phyloP scores from a whole-genome alignment of 2,329 filamentous ascomycete genomes.

The Cercospora sp. region DNA sequence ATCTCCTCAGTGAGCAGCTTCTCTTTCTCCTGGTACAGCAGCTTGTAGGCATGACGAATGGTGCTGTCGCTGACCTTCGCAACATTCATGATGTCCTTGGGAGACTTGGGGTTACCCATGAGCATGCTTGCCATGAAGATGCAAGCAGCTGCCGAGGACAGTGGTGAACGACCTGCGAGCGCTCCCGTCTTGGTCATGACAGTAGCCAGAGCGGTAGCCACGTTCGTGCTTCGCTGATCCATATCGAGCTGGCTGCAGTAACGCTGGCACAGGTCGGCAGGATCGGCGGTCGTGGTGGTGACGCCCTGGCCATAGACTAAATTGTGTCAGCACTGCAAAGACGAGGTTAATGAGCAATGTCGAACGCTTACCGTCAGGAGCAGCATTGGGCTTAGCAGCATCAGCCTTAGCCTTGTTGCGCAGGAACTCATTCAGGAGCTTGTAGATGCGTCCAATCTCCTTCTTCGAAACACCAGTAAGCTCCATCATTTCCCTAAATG shows the following conservation, averaged over 20 bases:
- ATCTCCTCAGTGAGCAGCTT: constrained; percentile 73
- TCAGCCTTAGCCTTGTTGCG: constrained; percentile 60
- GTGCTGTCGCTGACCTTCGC: constrained; percentile 95
- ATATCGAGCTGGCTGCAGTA: constrained; percentile 83
- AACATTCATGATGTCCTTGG: constrained; percentile 82
- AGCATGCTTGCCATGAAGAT: constrained; percentile 95
- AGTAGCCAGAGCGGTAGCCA: constrained; percentile 75
- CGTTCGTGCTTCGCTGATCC: constrained; percentile 73
- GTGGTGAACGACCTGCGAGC: constrained; percentile 85
- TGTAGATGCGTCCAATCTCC: constrained; percentile 95
- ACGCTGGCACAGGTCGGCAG: constrained; percentile 69
- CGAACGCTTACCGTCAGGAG: constrained; percentile 49
- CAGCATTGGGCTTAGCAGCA: constrained; percentile 32
- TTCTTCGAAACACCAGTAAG: constrained; percentile 95
- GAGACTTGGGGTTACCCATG: constrained; percentile 72
- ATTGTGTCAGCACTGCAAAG: background rate
- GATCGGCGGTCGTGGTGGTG: constrained; percentile 35
- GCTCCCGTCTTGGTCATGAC: constrained; percentile 75
- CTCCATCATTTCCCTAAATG: constrained; percentile 91
- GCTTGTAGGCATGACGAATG: constrained; percentile 92
- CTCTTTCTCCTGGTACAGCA: constrained; percentile 73
- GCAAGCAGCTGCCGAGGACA: constrained; percentile 91
- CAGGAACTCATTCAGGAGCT: constrained; percentile 85
- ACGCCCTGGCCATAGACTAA: constrained; percentile 34
- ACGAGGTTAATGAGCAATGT: background rate